These are phyloP conservation scores for Hypoxylon lienhwacheense DNA, from an alignment of 495 filamentous ascomycete species.

Conservation along the genomic window DNA sequence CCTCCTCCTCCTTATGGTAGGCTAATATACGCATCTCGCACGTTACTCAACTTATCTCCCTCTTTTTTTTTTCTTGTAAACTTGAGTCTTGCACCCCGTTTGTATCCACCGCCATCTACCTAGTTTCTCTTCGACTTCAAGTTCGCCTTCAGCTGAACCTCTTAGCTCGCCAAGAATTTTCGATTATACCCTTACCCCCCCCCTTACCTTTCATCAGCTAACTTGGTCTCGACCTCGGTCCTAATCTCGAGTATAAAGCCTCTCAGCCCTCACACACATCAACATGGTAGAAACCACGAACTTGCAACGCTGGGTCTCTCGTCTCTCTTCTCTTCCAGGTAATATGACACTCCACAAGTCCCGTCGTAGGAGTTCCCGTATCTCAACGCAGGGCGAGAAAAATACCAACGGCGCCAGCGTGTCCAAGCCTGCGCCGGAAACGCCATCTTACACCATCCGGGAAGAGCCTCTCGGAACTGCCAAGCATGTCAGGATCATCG, in stretches of 20 bases:
- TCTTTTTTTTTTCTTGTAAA: neutral
- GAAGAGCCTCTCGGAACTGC: slow-evolving; percentile 49
- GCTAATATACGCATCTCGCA: slow-evolving; percentile 33
- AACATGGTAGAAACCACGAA: slow-evolving; percentile 25
- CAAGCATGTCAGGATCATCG: slow-evolving; percentile 51
- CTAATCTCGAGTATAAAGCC: slow-evolving; percentile 24
- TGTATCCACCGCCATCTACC: too few relatives aligned
- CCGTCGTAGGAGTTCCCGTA: slow-evolving; percentile 19
- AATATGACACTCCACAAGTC: slow-evolving; percentile 38
- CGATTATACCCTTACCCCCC: slow-evolving; percentile 1
- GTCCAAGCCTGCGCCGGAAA: slow-evolving; percentile 7
- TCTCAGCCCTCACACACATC: neutral
- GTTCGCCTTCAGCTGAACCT: slow-evolving; percentile 35
- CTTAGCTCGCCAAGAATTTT: slow-evolving; percentile 16
- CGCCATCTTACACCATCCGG: slow-evolving; percentile 41
- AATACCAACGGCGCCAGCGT: slow-evolving; percentile 17
- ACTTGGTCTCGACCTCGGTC: neutral
- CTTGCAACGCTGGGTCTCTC: slow-evolving; percentile 30
- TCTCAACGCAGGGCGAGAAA: slow-evolving; percentile 5
- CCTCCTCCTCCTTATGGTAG: slow-evolving; percentile 31
- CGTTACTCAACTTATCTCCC: slow-evolving; percentile 18
- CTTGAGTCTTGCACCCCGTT: neutral
- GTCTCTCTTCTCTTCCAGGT: slow-evolving; percentile 16
- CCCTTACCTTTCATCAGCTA: neutral
- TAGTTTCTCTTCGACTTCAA: neutral